Conservation (phyloP, 2,329 filamentous ascomycete genomes). For the Colletotrichum orchidophilum region DNA sequence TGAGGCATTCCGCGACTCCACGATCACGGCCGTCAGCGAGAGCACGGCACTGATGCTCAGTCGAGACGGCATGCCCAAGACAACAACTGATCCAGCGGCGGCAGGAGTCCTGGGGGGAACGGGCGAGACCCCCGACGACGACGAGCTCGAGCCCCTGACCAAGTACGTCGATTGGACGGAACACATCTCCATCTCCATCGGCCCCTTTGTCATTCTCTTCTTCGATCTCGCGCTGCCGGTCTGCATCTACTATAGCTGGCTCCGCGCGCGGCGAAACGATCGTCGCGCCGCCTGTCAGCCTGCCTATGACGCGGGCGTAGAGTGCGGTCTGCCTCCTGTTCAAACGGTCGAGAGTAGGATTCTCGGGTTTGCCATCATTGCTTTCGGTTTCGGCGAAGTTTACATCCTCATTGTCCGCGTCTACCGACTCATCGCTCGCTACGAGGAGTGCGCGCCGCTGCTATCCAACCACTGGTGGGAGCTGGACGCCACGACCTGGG, state of each 20-base stretch:
- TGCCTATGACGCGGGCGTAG: slow-evolving; percentile 21
- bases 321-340: slow-evolving; percentile 14
- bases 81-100: slow-evolving; percentile 17
- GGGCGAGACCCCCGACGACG: slow-evolving; percentile 10
- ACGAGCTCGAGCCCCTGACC: slow-evolving; percentile 30
- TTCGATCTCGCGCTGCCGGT: slow-evolving; percentile 27
- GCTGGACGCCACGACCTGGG: slow-evolving; percentile 31
- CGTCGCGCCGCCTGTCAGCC: slow-evolving; percentile 15
- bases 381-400: slow-evolving; percentile 30
- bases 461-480: slow-evolving; percentile 28
- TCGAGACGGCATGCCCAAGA: slow-evolving; percentile 21
- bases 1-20: slow-evolving; percentile 26
- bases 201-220: slow-evolving; percentile 31
- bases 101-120: slow-evolving; percentile 19
- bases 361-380: slow-evolving; percentile 28
- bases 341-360: slow-evolving; percentile 28
- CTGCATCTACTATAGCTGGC: slow-evolving; percentile 32
- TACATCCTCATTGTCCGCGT: slow-evolving; percentile 31
- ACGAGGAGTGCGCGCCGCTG: slow-evolving; percentile 24
- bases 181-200: slow-evolving; percentile 32
- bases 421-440: slow-evolving; percentile 27
- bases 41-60: slow-evolving; percentile 26
- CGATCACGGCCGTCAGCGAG: slow-evolving; percentile 30
- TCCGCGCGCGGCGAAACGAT: slow-evolving; percentile 25
- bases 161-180: slow-evolving; percentile 32